phyloP scores from a whole-genome alignment of 2,329 filamentous ascomycete genomes.

The Talaromyces sp. region DNA sequence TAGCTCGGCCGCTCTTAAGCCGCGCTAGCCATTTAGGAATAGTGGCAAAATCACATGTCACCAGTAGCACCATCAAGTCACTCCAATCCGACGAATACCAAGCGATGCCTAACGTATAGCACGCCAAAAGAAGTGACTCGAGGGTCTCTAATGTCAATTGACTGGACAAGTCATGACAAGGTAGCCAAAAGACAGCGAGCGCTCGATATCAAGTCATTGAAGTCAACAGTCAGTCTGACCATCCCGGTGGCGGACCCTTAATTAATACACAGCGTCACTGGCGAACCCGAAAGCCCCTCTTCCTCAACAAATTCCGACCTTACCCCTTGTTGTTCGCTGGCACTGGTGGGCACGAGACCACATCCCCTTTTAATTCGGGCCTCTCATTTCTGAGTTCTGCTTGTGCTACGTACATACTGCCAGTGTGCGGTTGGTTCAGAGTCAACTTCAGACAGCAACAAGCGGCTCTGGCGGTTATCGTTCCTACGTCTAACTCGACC shows the following conservation, averaged over 20 bases:
- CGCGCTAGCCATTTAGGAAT: background rate
- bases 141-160: background rate
- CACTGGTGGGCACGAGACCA: constrained; percentile 35
- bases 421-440: background rate
- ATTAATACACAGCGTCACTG: background rate
- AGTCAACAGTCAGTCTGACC: too few relatives aligned
- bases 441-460: background rate
- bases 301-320: background rate
- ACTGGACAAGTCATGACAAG: background rate
- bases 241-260: constrained; percentile 5
- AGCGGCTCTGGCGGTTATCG: constrained; percentile 7
- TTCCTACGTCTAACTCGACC: constrained; percentile 19
- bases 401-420: background rate
- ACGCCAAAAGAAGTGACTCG: background rate
- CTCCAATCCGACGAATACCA: background rate
- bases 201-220: background rate
- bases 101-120: background rate
- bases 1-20: background rate
- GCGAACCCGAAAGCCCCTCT: constrained; percentile 10
- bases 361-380: constrained; percentile 22
- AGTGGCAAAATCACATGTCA: constrained; percentile 18
- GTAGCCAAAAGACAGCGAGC: background rate
- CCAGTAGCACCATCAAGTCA: background rate
- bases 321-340: constrained; percentile 1
- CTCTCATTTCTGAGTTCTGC: constrained; percentile 22